Percentiles rank a stretch among this genome's conserved stretches.
Conservation (phyloP, 2,329 filamentous ascomycete species). For the Aspergillus novofumigatus region DNA sequence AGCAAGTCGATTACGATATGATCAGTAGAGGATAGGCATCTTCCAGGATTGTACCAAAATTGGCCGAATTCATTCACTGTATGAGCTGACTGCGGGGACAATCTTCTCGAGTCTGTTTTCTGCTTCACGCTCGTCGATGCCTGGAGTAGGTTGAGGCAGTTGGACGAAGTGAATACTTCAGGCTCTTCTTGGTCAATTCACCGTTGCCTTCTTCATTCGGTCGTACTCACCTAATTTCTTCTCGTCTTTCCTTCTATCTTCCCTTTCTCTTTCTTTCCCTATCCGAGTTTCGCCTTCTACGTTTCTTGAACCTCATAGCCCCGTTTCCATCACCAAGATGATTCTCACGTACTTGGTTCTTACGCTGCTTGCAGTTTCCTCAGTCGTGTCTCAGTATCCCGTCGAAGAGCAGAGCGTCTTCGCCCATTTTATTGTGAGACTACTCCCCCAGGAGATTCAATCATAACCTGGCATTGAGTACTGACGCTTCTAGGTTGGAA, state of each 20-base stretch:
- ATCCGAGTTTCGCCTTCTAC: too few species aligned
- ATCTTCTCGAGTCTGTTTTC: neutral
- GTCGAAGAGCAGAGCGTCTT: conserved; percentile 26
- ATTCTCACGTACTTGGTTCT: conserved; percentile 13
- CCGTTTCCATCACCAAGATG: conserved; percentile 5
- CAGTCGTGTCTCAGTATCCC: conserved; percentile 3
- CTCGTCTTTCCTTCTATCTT: neutral
- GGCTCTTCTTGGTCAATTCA: neutral
- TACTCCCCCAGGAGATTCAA: neutral
- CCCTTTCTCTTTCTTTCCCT: neutral
- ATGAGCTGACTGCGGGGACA: neutral
- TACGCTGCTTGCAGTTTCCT: conserved; percentile 4
- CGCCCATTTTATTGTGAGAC: conserved; percentile 34
- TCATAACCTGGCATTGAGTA: neutral
- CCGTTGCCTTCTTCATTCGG: neutral
- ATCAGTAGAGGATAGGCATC: neutral
- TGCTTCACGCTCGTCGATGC: neutral
- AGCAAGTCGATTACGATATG: neutral
- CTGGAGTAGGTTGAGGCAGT: neutral
- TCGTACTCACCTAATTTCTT: neutral
- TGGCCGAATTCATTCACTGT: neutral
- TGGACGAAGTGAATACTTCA: neutral
- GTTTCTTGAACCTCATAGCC: neutral
- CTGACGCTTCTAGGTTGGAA: conserved; percentile 19
- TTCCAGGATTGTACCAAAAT: neutral